These are phyloP conservation scores for Penicillium sp. DNA, from an alignment of 2,329 filamentous ascomycete species.

Conservation along the genomic window DNA sequence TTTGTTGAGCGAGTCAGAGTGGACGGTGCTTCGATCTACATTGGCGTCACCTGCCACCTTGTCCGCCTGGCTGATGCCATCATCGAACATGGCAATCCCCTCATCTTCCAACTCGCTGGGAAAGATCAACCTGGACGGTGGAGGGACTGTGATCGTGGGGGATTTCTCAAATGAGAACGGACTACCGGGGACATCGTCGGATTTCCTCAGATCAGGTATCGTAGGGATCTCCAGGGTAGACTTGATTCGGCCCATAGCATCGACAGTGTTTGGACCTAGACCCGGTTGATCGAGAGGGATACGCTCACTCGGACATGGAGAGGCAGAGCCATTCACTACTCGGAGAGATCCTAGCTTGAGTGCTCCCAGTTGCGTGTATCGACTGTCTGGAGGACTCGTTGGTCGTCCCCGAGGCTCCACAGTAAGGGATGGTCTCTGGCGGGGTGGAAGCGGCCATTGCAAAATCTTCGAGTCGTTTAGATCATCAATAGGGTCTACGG, in stretches of 20 bases:
- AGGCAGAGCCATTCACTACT: conserved; percentile 45
- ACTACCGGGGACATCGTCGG: conserved; percentile 34
- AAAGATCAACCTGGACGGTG: conserved; percentile 18
- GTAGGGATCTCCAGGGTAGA: conserved; percentile 28
- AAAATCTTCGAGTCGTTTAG: conserved; percentile 18
- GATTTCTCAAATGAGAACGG: conserved; percentile 43
- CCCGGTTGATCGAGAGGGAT: conserved; percentile 27
- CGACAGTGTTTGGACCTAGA: conserved; percentile 21
- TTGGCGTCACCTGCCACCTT: conserved; percentile 18
- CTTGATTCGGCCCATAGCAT: conserved; percentile 11
- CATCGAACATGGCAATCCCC: conserved; percentile 26
- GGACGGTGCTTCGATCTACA: conserved; percentile 25
- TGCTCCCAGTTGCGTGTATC: conserved; percentile 47
- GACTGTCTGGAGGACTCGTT: conserved; percentile 34
- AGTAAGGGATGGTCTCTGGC: conserved; percentile 17
- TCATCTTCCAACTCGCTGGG: conserved; percentile 29
- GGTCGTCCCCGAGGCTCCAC: conserved; percentile 22
- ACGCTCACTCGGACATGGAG: conserved; percentile 43
- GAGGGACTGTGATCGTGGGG: conserved; percentile 26
- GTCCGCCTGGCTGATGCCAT: conserved; percentile 16
- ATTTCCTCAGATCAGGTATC: conserved; percentile 19
- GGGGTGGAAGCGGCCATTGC: conserved; percentile 29
- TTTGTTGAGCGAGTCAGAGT: conserved; percentile 35
- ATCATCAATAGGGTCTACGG: conserved; percentile 17
- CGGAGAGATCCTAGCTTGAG: conserved; percentile 47